Evolutionary conservation across 805 yeast species (phyloP), one percentile per base, ranked within the genome.

Genomic region (Metschnikowia aberdeeniae): DNA sequence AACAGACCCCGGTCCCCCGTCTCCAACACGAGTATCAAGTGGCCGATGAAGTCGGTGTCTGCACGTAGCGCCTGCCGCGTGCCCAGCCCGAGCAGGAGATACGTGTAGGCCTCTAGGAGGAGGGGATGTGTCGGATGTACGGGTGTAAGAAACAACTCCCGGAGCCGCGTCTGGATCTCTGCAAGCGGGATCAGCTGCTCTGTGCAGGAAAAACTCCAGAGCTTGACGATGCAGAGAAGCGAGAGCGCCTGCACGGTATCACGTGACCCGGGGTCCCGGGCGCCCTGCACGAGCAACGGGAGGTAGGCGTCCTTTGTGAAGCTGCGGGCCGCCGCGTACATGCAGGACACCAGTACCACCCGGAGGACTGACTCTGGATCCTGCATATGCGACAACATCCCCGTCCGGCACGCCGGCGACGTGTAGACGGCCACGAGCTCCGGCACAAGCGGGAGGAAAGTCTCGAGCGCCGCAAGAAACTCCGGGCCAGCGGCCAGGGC

Each of bases 191-290:
- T 43, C n/a, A 39, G 51, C 26, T 42, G 30, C 27, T 54, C 58
- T 24, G 51, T 44, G 17, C 50, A 43, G n/a, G 52, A 44, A 42
- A 54, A 52, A 36, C 40, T 49, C 58, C 58, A 54, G n/a, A 54
- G 32, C 36, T 54, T 54, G 28, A 53, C 55, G 6, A 53, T 41
- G 40, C 58, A 48, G 8, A 54, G 37, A 19, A 51, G 51, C 17
- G 56, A 51, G 3, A 51, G 44, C 2, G 55, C 45, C 38, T 35
- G 24, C 6, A 37, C 27, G 24, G 38, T 19, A 10, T 37, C 34
- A 13, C 28, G 34, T 10, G 42, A 30, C 34, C n/a, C 19, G 13
- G 22, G 35, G 5, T 29, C 22, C 7, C 24, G 34, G 6, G 42
- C 34, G 4, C 57, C 57, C 2, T 46, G 46, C 9, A 52, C 43